Conservation (phyloP, 2,329 filamentous ascomycete species). For the Daldinia eschscholtzii region DNA sequence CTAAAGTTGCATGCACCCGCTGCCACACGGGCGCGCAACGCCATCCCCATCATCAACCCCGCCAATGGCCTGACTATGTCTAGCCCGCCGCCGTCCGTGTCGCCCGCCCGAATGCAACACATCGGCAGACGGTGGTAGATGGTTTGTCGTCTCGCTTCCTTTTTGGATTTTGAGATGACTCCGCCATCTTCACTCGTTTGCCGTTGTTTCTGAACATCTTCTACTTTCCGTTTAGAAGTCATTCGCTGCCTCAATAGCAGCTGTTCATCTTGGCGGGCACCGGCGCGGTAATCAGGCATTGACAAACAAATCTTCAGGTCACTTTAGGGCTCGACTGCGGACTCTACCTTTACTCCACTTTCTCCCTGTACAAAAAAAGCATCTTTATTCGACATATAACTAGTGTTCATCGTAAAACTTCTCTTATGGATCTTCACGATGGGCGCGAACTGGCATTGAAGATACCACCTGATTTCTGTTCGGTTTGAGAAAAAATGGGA, state of each 20-base stretch:
- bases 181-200: conserved; percentile 54
- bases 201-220: conserved; percentile 45
- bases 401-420: conserved; percentile 51
- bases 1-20: conserved; percentile 92
- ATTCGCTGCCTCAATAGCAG: conserved; percentile 56
- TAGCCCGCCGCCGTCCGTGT: conserved; percentile 83
- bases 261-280: conserved; percentile 66
- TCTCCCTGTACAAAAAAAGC: conserved; percentile 60
- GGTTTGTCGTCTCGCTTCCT: conserved; percentile 52
- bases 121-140: conserved; percentile 68
- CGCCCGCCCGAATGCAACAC: conserved; percentile 72
- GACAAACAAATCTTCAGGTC: conserved; percentile 54
- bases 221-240: conserved; percentile 48
- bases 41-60: conserved; percentile 98
- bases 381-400: conserved; percentile 62
- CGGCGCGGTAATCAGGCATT: conserved; percentile 61
- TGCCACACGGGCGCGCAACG: conserved; percentile 89
- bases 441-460: conserved; percentile 57
- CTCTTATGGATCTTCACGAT: conserved; percentile 48
- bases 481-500: conserved; percentile 47
- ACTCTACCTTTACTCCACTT: conserved; percentile 49
- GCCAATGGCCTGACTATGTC: conserved; percentile 88
- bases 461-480: conserved; percentile 60
- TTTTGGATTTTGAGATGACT: conserved; percentile 52
- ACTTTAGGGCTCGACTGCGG: conserved; percentile 50